Base-by-base conservation (phyloP, 805 yeast species). In the Vanderwaltozyma polyspora region DNA sequence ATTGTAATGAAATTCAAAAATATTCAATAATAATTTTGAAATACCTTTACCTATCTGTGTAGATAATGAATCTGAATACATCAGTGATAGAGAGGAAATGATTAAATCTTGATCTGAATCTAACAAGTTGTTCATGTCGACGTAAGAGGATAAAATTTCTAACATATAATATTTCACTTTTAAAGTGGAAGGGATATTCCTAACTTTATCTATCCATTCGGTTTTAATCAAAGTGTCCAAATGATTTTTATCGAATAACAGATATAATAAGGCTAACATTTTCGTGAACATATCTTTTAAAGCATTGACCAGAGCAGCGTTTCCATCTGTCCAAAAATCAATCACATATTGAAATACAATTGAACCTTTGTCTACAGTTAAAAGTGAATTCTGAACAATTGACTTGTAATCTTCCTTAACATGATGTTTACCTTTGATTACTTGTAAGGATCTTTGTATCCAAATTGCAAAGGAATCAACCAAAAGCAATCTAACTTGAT, bases 291-390 rank as follows among this genome's bases (percentile, higher is more conserved):
- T 48, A 22, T 74, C 81, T 35, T 65, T 69, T 34, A 83, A 52
- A 0, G 93, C 77, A 48, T 79, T 82, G 5, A 79, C 74, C 19
- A 82, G 53, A 0, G 93, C 76, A 2, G 81, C 74, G 4, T 79
- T 76, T 1, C 82, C 70, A 33, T 77, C 82, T 34, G 72, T 74
- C 76, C 86, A 76, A 51, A 71, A 76, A 43, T 76, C 86, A 25
- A 78, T 57, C 11, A 79, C 66, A 51, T 70, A 79, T 17, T 62
- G 62, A 46, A 72, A 72, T 2, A 75, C 35, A 18, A 37, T 42
- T 19, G 55, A 51, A 5, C 66, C 45, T 11, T 40, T 49, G 2
- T 52, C 48, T 5, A 34, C 30, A 5, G 45, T 37, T 7, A 50
- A 35, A 8, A 56, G 29, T 13, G 48, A 31, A 1, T 38, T 37